Evolutionary conservation across 1,284 basidiomycete genomes (phyloP).

Genomic region (Boletus smithii): DNA sequence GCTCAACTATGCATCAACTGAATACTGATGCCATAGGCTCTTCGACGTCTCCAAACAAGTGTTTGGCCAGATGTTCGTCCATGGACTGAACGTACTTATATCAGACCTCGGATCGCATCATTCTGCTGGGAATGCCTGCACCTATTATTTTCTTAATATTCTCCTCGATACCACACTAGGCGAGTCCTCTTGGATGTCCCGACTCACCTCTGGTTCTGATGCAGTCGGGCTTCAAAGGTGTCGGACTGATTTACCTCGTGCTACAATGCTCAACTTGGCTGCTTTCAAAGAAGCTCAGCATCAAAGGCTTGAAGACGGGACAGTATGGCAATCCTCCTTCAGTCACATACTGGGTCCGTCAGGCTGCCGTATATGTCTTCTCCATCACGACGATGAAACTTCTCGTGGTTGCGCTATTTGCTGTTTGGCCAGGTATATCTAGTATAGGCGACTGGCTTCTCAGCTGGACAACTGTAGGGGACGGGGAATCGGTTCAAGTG

Average conservation of each 20-base stretch:
- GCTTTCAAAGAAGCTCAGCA: conserved; percentile 59
- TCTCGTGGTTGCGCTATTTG: conserved; percentile 73
- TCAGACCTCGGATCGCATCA: conserved; percentile 67
- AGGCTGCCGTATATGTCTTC: conserved; percentile 83
- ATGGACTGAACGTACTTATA: conserved; percentile 82
- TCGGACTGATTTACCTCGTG: conserved; percentile 79
- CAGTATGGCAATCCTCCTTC: conserved; percentile 83
- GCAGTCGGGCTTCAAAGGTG: conserved; percentile 48
- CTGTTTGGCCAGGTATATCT: conserved; percentile 70
- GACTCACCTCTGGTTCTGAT: conserved; percentile 9
- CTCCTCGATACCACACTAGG: conserved; percentile 93
- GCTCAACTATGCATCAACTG: neutral
- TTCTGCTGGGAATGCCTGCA: conserved; percentile 78
- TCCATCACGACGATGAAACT: conserved; percentile 90
- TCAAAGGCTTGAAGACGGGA: conserved; percentile 83
- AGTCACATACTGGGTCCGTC: conserved; percentile 72
- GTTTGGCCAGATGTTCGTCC: conserved; percentile 87
- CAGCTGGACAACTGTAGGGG: conserved; percentile 67
- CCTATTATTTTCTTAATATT: conserved; percentile 92
- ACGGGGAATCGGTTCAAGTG: conserved; percentile 67
- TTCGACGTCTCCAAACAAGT: conserved; percentile 93
- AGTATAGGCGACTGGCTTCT: conserved; percentile 79
- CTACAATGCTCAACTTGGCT: conserved; percentile 70
- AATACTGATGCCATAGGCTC: conserved; percentile 46
- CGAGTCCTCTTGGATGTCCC: conserved; percentile 33